Percentiles rank a stretch among this genome's conserved stretches.
These are phyloP conservation scores for Pichia sp. DNA, from an alignment of 1,139 yeast species.

Conservation along the genomic window DNA sequence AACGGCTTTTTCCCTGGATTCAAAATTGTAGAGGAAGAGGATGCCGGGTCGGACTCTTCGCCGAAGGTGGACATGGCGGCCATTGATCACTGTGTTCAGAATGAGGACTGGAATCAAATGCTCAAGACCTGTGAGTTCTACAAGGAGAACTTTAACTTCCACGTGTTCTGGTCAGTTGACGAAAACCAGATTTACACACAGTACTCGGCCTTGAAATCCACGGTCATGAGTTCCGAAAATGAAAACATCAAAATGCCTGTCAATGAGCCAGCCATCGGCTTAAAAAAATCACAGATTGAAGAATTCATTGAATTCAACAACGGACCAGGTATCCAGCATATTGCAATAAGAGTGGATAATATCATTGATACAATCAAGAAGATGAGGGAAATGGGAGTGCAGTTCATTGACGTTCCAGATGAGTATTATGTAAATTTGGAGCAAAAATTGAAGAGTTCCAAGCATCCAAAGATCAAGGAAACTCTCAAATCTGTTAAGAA, in stretches of 20 bases:
- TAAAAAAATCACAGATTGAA: constrained; percentile 69
- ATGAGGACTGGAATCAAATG: constrained; percentile 69
- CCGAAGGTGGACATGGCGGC: constrained; percentile 27
- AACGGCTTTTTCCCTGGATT: constrained; percentile 57
- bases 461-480: constrained; percentile 45
- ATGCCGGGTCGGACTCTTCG: background rate
- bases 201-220: constrained; percentile 63
- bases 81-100: constrained; percentile 79
- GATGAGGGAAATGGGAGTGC: constrained; percentile 58
- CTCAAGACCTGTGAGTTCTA: constrained; percentile 53
- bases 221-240: constrained; percentile 70
- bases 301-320: constrained; percentile 70
- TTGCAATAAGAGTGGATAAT: constrained; percentile 61
- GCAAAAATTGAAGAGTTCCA: constrained; percentile 37
- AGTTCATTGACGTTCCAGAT: constrained; percentile 56
- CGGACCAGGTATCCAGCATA: constrained; percentile 82
- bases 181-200: constrained; percentile 67
- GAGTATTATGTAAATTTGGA: constrained; percentile 51
- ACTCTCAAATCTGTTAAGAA: constrained; percentile 36
- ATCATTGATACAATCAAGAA: constrained; percentile 54
- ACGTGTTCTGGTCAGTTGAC: constrained; percentile 79
- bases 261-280: constrained; percentile 74
- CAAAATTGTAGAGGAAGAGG: constrained; percentile 5
- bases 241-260: constrained; percentile 73
- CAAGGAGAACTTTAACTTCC: constrained; percentile 63